Evolutionary conservation across 345 rosid species (phyloP).

Genomic region (Jatropha curcas): DNA sequence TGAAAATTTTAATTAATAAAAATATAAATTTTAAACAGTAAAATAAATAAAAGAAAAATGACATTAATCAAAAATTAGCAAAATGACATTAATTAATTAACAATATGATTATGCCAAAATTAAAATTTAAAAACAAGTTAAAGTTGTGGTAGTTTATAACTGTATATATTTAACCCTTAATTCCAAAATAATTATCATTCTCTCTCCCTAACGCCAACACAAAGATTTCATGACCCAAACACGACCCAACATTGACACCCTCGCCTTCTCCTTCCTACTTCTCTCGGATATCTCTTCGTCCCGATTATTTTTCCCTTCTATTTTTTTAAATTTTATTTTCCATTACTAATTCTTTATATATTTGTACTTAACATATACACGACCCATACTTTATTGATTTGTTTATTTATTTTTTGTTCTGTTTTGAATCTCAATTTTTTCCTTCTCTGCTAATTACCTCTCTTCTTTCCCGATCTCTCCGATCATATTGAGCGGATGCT

Average conservation of each 20-base stretch:
- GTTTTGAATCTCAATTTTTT: constrained; percentile 16
- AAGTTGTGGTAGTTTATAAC: no score
- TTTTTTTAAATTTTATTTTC: neutral
- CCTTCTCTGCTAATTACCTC: constrained; percentile 3
- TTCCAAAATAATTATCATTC: neutral
- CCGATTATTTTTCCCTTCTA: neutral
- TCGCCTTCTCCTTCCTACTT: neutral
- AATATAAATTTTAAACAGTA: no score
- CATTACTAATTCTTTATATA: neutral
- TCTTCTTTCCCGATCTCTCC: constrained; percentile 13
- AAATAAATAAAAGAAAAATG: no score
- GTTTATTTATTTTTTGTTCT: constrained; percentile 11
- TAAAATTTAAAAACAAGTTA: no score
- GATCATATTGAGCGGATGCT: neutral
- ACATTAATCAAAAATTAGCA: no score
- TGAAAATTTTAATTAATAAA: no score
- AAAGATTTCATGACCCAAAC: neutral
- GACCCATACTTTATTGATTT: neutral
- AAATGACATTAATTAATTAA: no score
- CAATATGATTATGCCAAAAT: no score
- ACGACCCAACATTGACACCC: constrained; percentile 3
- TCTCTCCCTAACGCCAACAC: neutral
- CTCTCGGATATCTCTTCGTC: no score
- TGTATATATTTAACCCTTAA: no score
- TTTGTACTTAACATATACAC: neutral